Evolutionary conservation across 768 basidiomycete species (phyloP), one percentile per base, ranked within the genome.

Genomic region (Melanogaster broomeanus): DNA sequence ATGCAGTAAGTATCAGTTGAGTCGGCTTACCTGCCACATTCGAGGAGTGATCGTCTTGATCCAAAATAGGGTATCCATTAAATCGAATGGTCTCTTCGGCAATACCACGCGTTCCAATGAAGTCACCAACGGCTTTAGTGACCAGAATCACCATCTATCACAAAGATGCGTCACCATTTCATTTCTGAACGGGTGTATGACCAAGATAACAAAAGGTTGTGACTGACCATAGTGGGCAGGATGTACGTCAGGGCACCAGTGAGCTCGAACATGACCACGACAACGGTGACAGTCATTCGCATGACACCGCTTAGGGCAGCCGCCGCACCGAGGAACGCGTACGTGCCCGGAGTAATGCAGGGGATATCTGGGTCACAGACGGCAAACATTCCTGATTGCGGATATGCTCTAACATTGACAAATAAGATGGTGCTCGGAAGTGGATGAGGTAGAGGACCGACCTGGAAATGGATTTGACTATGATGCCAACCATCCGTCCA

Each of bases 221-320:
- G 21, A 61, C 79, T 60, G 58, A 94, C 96, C 97, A 99, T 99
- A 13, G 93, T 95, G 6, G 97, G 97, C 24, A 99, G 72, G 59
- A 98, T 95, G 65, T 99, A 98, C 18, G 93, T 98, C 62, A 98
- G 69, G 6, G 97, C 96, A 12, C 97, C 97, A 4, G 97, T 99
- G 18, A 99, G 78, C 63, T 98, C 96, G 67, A 98, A 98, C 94
- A 99, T 98, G 70, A 99, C 95, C 31, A 98, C 97, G 8, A 98
- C 97, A 6, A 99, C 94, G 0, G 95, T 93, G 24, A 98, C 93
- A 0, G 97, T 99, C 51, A 98, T 90, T 60, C 95, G 82, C 82
- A 98, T 99, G 47, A 98, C 85, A 30, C 97, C 96, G 48, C 97
- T 94, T 37, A 99, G 74, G 13, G 94, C 90, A 6, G 97, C 97